phyloP scores from a whole-genome alignment of 1,139 yeast species.

The Ogataea hybrid region DNA sequence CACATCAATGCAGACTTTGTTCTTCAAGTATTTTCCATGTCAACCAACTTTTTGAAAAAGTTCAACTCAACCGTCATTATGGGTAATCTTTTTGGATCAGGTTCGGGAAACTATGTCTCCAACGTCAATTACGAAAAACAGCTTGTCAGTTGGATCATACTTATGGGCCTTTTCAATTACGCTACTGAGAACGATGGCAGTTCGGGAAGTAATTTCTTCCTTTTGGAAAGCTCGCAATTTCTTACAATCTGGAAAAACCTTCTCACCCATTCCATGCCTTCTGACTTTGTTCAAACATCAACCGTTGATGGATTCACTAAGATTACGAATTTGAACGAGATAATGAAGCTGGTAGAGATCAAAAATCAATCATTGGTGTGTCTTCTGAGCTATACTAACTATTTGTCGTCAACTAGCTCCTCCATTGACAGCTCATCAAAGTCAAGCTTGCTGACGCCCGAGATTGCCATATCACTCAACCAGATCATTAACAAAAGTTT shows the following conservation, averaged over 20 bases:
- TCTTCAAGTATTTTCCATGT: conserved; percentile 32
- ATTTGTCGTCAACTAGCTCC: conserved; percentile 25
- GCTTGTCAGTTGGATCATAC: conserved; percentile 65
- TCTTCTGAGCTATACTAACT: conserved; percentile 40
- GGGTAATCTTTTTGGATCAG: conserved; percentile 32
- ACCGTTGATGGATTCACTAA: conserved; percentile 21
- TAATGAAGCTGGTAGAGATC: conserved; percentile 43
- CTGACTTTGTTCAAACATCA: conserved; percentile 30
- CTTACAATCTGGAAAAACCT: conserved; percentile 79
- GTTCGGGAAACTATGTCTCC: conserved; percentile 40
- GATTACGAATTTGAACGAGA: conserved; percentile 37
- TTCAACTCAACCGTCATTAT: conserved; percentile 36
- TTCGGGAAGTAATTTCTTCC: conserved; percentile 63
- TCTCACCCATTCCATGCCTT: conserved; percentile 49
- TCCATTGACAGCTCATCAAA: conserved; percentile 15
- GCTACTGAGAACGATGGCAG: conserved; percentile 36
- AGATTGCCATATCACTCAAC: conserved; percentile 42
- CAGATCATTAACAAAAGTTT: conserved; percentile 42
- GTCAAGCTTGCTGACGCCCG: conserved; percentile 35
- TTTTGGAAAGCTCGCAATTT: conserved; percentile 56
- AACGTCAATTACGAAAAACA: conserved; percentile 42
- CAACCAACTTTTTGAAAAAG: conserved; percentile 34
- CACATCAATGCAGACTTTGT: conserved; percentile 36
- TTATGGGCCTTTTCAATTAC: conserved; percentile 75
- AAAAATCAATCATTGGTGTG: conserved; percentile 48